Percentiles rank a stretch among this genome's conserved stretches.
Conservation (phyloP, 2,329 filamentous ascomycete species). For the Stylonectria norvegica region DNA sequence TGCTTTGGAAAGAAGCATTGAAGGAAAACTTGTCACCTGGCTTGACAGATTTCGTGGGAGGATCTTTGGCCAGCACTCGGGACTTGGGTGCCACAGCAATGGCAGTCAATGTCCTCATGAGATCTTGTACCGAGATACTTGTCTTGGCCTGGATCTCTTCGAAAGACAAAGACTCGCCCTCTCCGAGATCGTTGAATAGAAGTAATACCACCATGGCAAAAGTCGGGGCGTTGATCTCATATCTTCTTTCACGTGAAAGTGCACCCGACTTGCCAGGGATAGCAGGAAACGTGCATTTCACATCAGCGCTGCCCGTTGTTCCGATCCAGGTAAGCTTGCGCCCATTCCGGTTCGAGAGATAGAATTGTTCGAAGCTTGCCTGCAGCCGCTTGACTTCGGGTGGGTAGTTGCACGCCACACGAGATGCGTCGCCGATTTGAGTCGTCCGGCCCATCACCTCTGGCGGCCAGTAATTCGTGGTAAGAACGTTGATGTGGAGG, state of each 20-base stretch:
- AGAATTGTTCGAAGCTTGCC: slow-evolving; percentile 84
- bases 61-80: slow-evolving; percentile 74
- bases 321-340: slow-evolving; percentile 81
- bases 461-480: slow-evolving; percentile 91
- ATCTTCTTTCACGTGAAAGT: slow-evolving; percentile 64
- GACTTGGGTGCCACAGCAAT: slow-evolving; percentile 82
- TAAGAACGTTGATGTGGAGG: slow-evolving; percentile 79
- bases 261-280: slow-evolving; percentile 64
- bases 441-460: slow-evolving; percentile 71
- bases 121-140: slow-evolving; percentile 70
- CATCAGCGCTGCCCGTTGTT: slow-evolving; percentile 73
- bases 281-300: slow-evolving; percentile 74
- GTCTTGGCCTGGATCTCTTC: slow-evolving; percentile 83
- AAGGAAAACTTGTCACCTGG: slow-evolving; percentile 75
- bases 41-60: slow-evolving; percentile 74
- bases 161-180: slow-evolving; percentile 50
- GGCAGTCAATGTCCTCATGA: slow-evolving; percentile 75
- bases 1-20: slow-evolving; percentile 78
- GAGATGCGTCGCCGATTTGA: slow-evolving; percentile 45
- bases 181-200: slow-evolving; percentile 76
- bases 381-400: slow-evolving; percentile 70
- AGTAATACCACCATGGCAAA: slow-evolving; percentile 88
- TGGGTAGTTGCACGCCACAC: slow-evolving; percentile 65
- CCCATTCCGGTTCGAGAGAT: slow-evolving; percentile 81
- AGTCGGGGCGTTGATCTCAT: slow-evolving; percentile 89